Evolutionary conservation across 108 stramenopile species (phyloP).

Genomic region (Stephanodiscus minutulus): DNA sequence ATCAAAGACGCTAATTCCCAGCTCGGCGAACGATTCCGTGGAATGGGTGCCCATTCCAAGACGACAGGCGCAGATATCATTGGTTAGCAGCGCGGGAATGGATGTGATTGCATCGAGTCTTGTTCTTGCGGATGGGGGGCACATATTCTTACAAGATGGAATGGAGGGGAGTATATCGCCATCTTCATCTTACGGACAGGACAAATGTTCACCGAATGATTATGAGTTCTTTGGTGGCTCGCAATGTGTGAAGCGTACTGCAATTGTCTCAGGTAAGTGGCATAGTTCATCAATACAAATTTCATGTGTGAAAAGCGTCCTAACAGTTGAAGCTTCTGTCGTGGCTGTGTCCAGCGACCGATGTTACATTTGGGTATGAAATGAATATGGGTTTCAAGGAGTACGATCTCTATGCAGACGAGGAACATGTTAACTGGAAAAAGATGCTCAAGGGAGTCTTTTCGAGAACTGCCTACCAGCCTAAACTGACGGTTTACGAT

Average conservation of each 20-base stretch:
- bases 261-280: constrained; percentile 43
- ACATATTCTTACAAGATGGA: constrained; percentile 68
- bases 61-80: constrained; percentile 68
- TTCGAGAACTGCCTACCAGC: constrained; percentile 50
- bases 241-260: constrained; percentile 54
- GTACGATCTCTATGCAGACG: constrained; percentile 26
- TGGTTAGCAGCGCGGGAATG: constrained; percentile 74
- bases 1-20: constrained; percentile 53
- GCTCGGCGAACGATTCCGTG: constrained; percentile 41
- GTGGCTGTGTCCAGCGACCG: constrained; percentile 25
- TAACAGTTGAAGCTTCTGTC: no score
- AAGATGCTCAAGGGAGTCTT: constrained; percentile 49
- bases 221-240: constrained; percentile 66
- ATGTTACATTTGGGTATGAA: constrained; percentile 60
- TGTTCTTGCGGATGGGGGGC: constrained; percentile 59
- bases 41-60: constrained; percentile 59
- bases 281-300: no score
- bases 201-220: constrained; percentile 46
- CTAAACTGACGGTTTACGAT: constrained; percentile 56
- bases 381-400: constrained; percentile 35
- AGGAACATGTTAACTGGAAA: constrained; percentile 40
- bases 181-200: constrained; percentile 33
- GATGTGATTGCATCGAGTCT: constrained; percentile 45
- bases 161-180: constrained; percentile 30
- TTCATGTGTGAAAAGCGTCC: neutral